Evolutionary conservation across 768 basidiomycete genomes (phyloP).

Genomic region (Lactifluus rugatus): DNA sequence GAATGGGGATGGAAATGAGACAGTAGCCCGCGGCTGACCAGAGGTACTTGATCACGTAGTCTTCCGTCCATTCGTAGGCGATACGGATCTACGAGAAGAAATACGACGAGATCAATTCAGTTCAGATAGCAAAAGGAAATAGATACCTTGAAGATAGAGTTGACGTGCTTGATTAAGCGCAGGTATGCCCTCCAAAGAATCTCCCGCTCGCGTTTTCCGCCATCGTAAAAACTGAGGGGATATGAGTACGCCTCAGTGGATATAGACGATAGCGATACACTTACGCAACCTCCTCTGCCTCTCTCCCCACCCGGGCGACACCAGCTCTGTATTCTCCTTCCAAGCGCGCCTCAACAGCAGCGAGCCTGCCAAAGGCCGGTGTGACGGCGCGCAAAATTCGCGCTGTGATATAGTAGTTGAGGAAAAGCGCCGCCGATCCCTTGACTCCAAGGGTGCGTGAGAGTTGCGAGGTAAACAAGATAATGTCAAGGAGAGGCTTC

Average conservation of each 20-base stretch:
- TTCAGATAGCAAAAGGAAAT: neutral
- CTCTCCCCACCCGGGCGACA: constrained; percentile 75
- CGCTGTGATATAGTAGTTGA: constrained; percentile 82
- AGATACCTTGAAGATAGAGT: constrained; percentile 77
- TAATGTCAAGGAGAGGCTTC: constrained; percentile 83
- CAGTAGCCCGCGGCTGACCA: constrained; percentile 92
- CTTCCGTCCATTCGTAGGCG: constrained; percentile 92
- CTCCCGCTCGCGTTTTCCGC: constrained; percentile 70
- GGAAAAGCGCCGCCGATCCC: constrained; percentile 73
- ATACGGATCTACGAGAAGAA: constrained; percentile 56
- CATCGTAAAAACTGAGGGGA: constrained; percentile 76
- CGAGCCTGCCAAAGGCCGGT: constrained; percentile 85
- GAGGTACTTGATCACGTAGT: constrained; percentile 92
- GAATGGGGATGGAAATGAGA: constrained; percentile 82
- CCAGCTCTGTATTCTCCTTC: constrained; percentile 89
- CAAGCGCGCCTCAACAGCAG: constrained; percentile 76
- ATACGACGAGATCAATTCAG: neutral
- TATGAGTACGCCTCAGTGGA: neutral
- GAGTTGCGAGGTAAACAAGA: constrained; percentile 89
- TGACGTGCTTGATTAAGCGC: constrained; percentile 77
- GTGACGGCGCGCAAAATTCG: constrained; percentile 76
- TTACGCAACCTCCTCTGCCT: constrained; percentile 88
- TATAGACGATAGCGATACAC: constrained; percentile 24
- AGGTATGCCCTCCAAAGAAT: constrained; percentile 74
- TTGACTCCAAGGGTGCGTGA: constrained; percentile 75